Conservation (phyloP, 805 yeast genomes). For the Starmerella apicola region DNA sequence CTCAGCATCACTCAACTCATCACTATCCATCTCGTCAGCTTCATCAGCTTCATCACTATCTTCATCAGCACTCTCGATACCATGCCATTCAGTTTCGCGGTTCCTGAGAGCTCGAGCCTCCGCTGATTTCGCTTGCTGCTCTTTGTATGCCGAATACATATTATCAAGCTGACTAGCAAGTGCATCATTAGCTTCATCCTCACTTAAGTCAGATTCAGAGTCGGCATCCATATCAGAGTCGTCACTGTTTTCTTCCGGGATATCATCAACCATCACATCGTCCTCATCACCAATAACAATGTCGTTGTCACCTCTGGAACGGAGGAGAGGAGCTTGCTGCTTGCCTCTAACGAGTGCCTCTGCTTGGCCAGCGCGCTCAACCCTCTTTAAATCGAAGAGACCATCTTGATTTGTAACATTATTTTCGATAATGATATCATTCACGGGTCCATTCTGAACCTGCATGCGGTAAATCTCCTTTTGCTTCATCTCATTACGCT, state of each 20-base stretch:
- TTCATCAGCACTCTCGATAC: constrained; percentile 26
- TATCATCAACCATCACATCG: constrained; percentile 30
- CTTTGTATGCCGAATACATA: constrained; percentile 65
- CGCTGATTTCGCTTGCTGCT: constrained; percentile 33
- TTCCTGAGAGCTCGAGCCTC: constrained; percentile 40
- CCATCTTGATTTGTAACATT: constrained; percentile 57
- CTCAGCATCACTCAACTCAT: constrained; percentile 12
- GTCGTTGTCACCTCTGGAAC: constrained; percentile 10
- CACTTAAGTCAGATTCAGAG: constrained; percentile 24
- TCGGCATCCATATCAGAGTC: constrained; percentile 29
- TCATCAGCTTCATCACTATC: constrained; percentile 21
- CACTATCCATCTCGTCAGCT: constrained; percentile 17
- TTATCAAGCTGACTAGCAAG: constrained; percentile 72
- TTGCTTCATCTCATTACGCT: constrained; percentile 68
- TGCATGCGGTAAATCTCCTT: constrained; percentile 85
- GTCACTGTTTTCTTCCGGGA: constrained; percentile 24
- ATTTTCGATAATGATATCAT: constrained; percentile 88
- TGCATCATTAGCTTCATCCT: constrained; percentile 33
- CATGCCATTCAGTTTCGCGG: constrained; percentile 34
- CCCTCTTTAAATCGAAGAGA: constrained; percentile 69
- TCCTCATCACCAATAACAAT: constrained; percentile 23
- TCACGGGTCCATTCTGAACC: constrained; percentile 89
- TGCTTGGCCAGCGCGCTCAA: constrained; percentile 75
- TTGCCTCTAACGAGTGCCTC: constrained; percentile 67
- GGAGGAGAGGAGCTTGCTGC: constrained; percentile 29